Evolutionary conservation across 495 filamentous ascomycete genomes (phyloP).

Genomic region (Penicillium turbatum): DNA sequence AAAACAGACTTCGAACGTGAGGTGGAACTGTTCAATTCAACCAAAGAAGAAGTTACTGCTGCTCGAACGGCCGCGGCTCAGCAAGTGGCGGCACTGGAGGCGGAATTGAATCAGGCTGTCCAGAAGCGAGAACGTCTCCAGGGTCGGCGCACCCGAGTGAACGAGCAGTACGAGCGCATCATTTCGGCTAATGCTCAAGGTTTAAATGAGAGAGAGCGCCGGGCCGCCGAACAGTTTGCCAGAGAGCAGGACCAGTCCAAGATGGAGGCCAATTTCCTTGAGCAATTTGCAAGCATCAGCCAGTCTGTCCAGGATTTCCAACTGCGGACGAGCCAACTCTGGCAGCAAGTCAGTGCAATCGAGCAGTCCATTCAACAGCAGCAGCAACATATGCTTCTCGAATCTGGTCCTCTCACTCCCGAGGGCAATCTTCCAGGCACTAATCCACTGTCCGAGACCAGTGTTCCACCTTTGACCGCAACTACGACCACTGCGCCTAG

Average conservation of each 20-base stretch:
- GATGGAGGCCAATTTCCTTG: constrained; percentile 46
- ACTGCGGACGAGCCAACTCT: constrained; percentile 42
- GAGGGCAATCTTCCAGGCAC: constrained; percentile 50
- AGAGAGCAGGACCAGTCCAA: constrained; percentile 61
- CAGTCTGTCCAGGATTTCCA: constrained; percentile 48
- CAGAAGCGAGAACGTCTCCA: constrained; percentile 77
- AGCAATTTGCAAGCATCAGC: constrained; percentile 43
- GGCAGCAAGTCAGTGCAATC: constrained; percentile 46
- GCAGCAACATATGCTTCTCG: constrained; percentile 43
- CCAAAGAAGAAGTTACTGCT: constrained; percentile 54
- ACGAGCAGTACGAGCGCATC: constrained; percentile 73
- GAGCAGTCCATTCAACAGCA: constrained; percentile 46
- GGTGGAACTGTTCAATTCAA: constrained; percentile 56
- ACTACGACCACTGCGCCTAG: constrained; percentile 32
- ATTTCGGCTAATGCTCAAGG: constrained; percentile 71
- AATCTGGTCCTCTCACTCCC: constrained; percentile 44
- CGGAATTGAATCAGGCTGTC: constrained; percentile 61
- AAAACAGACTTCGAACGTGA: constrained; percentile 60
- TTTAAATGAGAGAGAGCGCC: constrained; percentile 68
- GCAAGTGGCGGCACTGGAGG: constrained; percentile 58
- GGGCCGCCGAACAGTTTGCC: constrained; percentile 61
- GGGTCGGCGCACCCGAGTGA: constrained; percentile 68
- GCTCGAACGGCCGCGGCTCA: constrained; percentile 61
- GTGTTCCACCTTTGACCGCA: constrained; percentile 19
- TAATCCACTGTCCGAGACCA: constrained; percentile 34